Evolutionary conservation across 116 monocot genomes (phyloP).

Genomic region (Posidonia oceanica): DNA sequence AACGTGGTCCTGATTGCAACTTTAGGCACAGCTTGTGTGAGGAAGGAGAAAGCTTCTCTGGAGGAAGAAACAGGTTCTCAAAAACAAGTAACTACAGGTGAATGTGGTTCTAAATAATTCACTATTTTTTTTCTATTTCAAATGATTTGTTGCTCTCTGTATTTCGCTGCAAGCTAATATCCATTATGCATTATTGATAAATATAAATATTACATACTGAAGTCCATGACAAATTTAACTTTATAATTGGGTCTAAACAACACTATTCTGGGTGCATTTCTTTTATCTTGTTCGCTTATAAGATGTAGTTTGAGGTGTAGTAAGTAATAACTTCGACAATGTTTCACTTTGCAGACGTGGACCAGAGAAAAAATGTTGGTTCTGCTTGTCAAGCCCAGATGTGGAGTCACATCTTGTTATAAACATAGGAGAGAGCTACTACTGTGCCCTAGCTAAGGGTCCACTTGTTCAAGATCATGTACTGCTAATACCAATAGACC

Average conservation of each 20-base stretch:
- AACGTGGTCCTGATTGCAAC: constrained; percentile 73
- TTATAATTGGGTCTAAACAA: no score
- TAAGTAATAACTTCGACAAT: background rate
- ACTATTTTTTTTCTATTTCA: no score
- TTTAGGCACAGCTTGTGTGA: constrained; percentile 56
- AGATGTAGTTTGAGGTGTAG: background rate
- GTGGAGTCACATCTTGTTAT: constrained; percentile 82
- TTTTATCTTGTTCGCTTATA: background rate
- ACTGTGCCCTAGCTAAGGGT: constrained; percentile 91
- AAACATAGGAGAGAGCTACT: constrained; percentile 72
- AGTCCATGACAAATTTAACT: no score
- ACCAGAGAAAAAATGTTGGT: constrained; percentile 72
- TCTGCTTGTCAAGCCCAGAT: constrained; percentile 88
- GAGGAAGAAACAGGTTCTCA: constrained; percentile 9
- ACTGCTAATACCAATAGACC: constrained; percentile 78
- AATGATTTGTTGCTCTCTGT: no score
- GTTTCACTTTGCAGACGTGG: constrained; percentile 21
- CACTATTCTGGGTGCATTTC: no score
- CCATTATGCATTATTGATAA: no score
- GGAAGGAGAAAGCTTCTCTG: constrained; percentile 27
- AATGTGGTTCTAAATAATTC: no score
- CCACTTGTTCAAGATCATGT: constrained; percentile 78
- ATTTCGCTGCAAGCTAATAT: no score
- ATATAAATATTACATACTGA: no score
- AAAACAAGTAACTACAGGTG: background rate